Evolutionary conservation across 768 basidiomycete genomes (phyloP).

Genomic region (Mycena chlorophos): DNA sequence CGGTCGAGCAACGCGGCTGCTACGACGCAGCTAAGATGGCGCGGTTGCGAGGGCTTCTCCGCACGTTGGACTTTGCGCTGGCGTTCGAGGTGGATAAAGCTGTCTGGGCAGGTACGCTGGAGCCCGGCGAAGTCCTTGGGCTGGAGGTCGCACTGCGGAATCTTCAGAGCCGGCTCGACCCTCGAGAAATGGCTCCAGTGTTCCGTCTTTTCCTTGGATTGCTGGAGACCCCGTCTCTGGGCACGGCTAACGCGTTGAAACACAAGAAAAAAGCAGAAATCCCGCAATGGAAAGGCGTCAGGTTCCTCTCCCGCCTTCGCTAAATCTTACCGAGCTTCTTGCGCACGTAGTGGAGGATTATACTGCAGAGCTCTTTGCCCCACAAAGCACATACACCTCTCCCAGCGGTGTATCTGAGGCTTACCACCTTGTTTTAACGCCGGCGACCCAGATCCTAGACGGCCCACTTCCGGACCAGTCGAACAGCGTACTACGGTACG

Average conservation of each 20-base stretch:
- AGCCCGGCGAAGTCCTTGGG: constrained; percentile 20
- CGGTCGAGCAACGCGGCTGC: constrained; percentile 20
- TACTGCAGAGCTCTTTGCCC: constrained; percentile 8
- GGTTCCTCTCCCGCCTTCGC: not conserved
- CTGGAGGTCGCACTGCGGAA: constrained; percentile 22
- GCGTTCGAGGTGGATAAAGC: constrained; percentile 43
- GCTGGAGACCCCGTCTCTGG: constrained; percentile 16
- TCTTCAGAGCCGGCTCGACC: constrained; percentile 19
- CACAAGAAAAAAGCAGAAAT: constrained; percentile 1
- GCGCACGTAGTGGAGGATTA: constrained; percentile 13
- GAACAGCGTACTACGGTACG: constrained; percentile 16
- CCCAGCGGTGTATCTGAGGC: constrained; percentile 27
- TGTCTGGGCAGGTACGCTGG: constrained; percentile 30
- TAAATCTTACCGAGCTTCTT: constrained; percentile 14
- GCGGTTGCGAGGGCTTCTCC: constrained; percentile 26
- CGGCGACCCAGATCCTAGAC: constrained; percentile 38
- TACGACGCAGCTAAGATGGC: constrained; percentile 7
- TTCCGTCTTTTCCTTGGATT: constrained; percentile 19
- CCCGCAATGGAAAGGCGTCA: constrained; percentile 6
- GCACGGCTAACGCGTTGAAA: not conserved
- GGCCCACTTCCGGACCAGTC: constrained; percentile 33
- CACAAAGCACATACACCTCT: constrained; percentile 9
- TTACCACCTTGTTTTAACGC: constrained; percentile 42
- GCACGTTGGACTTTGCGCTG: constrained; percentile 32
- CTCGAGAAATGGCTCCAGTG: constrained; percentile 11